Evolutionary conservation across 139 green algal genomes (phyloP).

Genomic region (Bryopsis sp.): DNA sequence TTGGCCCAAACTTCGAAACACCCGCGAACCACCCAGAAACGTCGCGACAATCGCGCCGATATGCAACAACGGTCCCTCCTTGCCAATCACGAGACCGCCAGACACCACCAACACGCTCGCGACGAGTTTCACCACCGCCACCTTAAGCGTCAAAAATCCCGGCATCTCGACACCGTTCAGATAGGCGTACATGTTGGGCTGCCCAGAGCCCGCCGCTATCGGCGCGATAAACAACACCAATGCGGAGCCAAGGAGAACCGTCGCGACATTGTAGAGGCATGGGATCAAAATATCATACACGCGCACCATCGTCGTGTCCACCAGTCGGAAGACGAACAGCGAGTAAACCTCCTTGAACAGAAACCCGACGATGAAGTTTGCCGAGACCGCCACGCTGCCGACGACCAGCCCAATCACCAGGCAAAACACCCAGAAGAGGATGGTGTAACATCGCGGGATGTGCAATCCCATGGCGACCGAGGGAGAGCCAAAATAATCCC

Average conservation of each 20-base stretch:
- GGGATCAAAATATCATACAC: neutral
- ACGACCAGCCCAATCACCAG: constrained; percentile 12
- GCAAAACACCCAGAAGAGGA: constrained; percentile 13
- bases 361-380: neutral
- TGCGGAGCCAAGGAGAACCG: neutral
- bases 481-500: no score
- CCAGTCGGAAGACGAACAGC: no score
- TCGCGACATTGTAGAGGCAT: neutral
- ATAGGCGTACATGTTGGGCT: constrained; percentile 24
- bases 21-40: constrained; percentile 10
- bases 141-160: constrained; percentile 20
- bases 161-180: constrained; percentile 24
- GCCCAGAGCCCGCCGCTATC: constrained; percentile 11
- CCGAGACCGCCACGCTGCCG: constrained; percentile 1
- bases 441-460: constrained; percentile 9
- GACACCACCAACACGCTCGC: constrained; percentile 14
- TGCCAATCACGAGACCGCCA: constrained; percentile 19
- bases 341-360: constrained; percentile 4
- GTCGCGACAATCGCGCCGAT: constrained; percentile 21
- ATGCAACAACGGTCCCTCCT: constrained; percentile 21
- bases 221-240: constrained; percentile 14
- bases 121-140: constrained; percentile 19
- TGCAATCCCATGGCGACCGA: no score
- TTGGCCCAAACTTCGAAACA: constrained; percentile 1
- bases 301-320: neutral